Base-by-base conservation (phyloP, 1,284 basidiomycete species). In the Phlebopus sp. region DNA sequence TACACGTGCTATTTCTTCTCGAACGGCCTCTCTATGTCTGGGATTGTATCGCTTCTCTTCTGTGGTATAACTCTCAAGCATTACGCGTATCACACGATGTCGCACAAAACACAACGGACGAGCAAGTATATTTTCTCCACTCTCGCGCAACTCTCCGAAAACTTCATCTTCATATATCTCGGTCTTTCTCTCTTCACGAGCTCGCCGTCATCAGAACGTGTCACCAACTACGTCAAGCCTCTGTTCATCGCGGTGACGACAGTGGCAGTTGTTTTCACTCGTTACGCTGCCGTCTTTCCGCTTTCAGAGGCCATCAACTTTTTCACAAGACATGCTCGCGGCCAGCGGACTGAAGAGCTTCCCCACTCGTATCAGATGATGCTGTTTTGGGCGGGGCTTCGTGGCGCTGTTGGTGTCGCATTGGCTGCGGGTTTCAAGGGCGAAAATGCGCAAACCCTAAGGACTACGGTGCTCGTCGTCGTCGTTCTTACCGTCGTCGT, bases 21-120 rank as follows among this genome's bases (percentile, higher is more conserved):
- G 34, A 99, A 94, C 58, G 93, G 92, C 5, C 71, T 96, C 42
- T 83, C 83, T 42, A 94, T 97, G 91, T 94, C 91, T 56, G 96
- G 97, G 42, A 98, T 99, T 69, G 96, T 99, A 35, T 97, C 95
- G 0, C 82, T 99, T 25, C 82, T 99, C 30, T 98, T 99, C 76
- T 99, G 96, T 67, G 96, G 96, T 51, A 97, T 99, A 69, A 99
- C 96, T 1, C 81, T 99, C 60, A 99, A 99, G 70, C 97, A 99
- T 68, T 99, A 99, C 63, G 96, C 96, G 3, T 98, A 97, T 67
- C 95, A 98, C 74, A 99, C 92, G 49, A 99, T 99, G 96, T 97
- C 94, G 4, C 81, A 82, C 21, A 83, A 91, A 46, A 98, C 97
- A 0, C 97, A 99, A 64, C 79, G 90, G 37, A 90, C 94, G 10